Percentiles rank a stretch among this genome's conserved stretches.
These are phyloP conservation scores for Zychaea mexicana DNA, from an alignment of 371 early-diverging fungal genomes.

Conservation along the genomic window DNA sequence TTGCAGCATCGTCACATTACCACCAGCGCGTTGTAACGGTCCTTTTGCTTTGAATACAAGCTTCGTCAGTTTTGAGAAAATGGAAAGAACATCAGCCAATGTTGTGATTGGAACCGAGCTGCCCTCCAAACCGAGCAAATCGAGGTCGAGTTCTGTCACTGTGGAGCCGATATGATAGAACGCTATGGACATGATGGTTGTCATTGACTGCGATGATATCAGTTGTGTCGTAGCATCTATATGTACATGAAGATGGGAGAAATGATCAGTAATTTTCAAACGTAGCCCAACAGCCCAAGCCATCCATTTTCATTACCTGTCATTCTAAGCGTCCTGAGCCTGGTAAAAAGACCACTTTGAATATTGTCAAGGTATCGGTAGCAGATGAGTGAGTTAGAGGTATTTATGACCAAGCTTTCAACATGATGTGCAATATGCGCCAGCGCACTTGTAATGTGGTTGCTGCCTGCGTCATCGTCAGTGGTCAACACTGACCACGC, in stretches of 20 bases:
- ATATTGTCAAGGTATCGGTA: neutral
- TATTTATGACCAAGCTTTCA: neutral
- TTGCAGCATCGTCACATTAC: neutral
- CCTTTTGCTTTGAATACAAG: neutral
- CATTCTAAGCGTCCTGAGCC: neutral
- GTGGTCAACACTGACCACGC: neutral
- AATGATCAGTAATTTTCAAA: too few species aligned
- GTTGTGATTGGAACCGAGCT: neutral
- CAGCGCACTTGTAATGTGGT: neutral
- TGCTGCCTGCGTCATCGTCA: neutral
- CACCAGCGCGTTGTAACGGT: neutral
- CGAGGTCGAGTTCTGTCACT: neutral
- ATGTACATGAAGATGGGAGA: too few species aligned
- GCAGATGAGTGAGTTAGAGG: neutral
- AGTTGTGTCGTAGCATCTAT: neutral
- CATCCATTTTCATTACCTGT: neutral
- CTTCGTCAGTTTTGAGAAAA: neutral
- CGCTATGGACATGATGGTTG: neutral
- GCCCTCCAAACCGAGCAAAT: neutral
- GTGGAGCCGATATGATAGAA: neutral
- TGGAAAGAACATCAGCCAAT: neutral
- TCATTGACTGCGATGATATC: neutral
- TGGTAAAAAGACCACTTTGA: neutral
- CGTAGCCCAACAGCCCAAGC: too few species aligned
- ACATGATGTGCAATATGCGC: neutral